Evolutionary conservation across 2,329 filamentous ascomycete species (phyloP).

Genomic region (Penicillium sp.): DNA sequence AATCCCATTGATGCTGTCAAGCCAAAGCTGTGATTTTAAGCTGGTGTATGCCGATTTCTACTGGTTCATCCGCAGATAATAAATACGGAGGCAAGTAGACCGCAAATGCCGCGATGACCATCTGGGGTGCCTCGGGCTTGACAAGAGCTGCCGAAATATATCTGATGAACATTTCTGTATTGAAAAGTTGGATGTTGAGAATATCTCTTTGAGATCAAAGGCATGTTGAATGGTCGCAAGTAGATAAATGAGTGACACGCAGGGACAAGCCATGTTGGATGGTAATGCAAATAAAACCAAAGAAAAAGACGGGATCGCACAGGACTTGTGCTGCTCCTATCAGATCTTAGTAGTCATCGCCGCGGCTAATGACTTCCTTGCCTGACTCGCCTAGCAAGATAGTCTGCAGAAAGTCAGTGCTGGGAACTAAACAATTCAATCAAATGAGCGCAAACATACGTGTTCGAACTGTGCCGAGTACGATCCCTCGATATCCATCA

Average conservation of each 20-base stretch:
- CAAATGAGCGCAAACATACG: conserved; percentile 28
- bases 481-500: conserved; percentile 58
- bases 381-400: conserved; percentile 45
- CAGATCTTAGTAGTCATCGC: conserved; percentile 51
- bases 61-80: no score
- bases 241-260: background rate
- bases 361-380: conserved; percentile 55
- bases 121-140: no score
- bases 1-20: no score
- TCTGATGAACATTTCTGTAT: no score
- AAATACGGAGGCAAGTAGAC: no score
- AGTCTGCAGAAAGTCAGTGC: conserved; percentile 39
- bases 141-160: no score
- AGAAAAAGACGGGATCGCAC: background rate
- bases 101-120: no score
- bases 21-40: no score
- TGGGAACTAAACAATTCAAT: conserved; percentile 4
- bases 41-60: no score
- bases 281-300: background rate
- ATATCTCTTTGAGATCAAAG: no score
- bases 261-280: background rate
- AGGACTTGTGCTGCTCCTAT: background rate
- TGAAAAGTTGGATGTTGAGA: no score
- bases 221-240: background rate
- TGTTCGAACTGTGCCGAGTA: conserved; percentile 66